Evolutionary conservation across 2,329 filamentous ascomycete genomes (phyloP).

Genomic region (Penicillium fuscoglaucum): DNA sequence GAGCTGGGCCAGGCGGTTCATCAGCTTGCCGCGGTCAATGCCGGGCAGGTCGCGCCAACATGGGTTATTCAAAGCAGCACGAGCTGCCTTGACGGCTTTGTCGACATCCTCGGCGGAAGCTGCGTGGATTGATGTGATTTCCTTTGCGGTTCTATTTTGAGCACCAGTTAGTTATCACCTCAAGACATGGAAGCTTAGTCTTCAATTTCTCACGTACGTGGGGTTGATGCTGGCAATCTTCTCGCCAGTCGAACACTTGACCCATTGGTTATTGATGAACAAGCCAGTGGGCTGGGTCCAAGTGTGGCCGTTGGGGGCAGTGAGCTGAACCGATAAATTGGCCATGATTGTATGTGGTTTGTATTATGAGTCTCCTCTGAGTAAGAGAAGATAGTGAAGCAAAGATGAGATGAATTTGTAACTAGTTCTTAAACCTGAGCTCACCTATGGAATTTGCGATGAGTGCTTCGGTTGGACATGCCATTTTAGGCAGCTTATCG

Average conservation of each 20-base stretch:
- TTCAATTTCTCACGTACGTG: conserved; percentile 18
- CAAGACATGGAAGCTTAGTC: background rate
- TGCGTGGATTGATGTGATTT: conserved; percentile 34
- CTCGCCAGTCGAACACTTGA: conserved; percentile 39
- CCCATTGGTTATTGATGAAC: conserved; percentile 50
- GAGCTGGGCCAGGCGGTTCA: conserved; percentile 65
- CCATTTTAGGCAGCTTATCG: background rate
- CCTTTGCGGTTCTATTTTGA: conserved; percentile 26
- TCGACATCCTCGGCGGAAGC: conserved; percentile 37
- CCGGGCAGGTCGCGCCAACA: conserved; percentile 30
- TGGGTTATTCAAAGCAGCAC: conserved; percentile 31
- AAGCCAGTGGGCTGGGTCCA: conserved; percentile 44
- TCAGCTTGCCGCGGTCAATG: conserved; percentile 63
- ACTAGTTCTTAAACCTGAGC: background rate
- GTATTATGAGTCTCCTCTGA: background rate
- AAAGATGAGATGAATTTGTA: background rate
- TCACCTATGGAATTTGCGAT: conserved; percentile 1
- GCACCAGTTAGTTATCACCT: background rate
- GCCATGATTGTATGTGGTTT: conserved; percentile 15
- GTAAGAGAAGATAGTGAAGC: conserved; percentile 9
- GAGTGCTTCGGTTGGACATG: conserved; percentile 9
- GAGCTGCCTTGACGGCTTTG: conserved; percentile 36
- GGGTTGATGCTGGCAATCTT: conserved; percentile 41
- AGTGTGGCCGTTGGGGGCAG: conserved; percentile 41
- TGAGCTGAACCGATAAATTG: conserved; percentile 36